A percentile compares a stretch with the other conserved stretches of the same genome.
These are phyloP conservation scores for Coniochaeta ligniaria DNA, from an alignment of 2,329 filamentous ascomycete species.

Conservation along the genomic window DNA sequence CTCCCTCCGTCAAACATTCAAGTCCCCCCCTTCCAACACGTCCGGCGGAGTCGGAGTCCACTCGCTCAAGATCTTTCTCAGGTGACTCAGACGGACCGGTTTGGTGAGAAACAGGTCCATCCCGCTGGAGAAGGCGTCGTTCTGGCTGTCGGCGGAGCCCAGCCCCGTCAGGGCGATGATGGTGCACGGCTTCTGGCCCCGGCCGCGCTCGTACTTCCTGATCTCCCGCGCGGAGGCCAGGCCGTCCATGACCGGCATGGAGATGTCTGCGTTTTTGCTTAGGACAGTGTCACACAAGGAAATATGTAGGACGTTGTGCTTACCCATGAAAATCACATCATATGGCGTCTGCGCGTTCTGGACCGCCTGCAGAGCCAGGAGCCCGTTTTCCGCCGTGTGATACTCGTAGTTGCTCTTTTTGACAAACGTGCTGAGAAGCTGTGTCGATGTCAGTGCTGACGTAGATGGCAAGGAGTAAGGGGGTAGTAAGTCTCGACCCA, in stretches of 20 bases:
- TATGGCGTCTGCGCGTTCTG: conserved; percentile 1
- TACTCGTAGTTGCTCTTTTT: conserved; percentile 5
- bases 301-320: not conserved
- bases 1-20: not conserved
- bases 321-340: conserved; percentile 6
- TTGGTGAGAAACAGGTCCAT: conserved; percentile 7
- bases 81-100: conserved; percentile 6
- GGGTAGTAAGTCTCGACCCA: not conserved
- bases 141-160: conserved; percentile 3
- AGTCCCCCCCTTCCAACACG: not conserved
- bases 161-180: conserved; percentile 8
- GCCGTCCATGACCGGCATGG: conserved; percentile 2
- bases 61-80: conserved; percentile 4
- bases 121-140: conserved; percentile 7
- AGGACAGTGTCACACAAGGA: not conserved
- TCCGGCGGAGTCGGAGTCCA: conserved; percentile 4
- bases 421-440: conserved; percentile 4
- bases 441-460: not conserved
- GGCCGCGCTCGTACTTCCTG: not conserved
- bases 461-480: not conserved
- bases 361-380: conserved; percentile 2
- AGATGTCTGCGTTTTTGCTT: conserved; percentile 1
- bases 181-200: not conserved
- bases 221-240: not conserved
- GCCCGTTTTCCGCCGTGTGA: conserved; percentile 3